phyloP scores from a whole-genome alignment of 805 yeast genomes.

The Metschnikowia rubicola region DNA sequence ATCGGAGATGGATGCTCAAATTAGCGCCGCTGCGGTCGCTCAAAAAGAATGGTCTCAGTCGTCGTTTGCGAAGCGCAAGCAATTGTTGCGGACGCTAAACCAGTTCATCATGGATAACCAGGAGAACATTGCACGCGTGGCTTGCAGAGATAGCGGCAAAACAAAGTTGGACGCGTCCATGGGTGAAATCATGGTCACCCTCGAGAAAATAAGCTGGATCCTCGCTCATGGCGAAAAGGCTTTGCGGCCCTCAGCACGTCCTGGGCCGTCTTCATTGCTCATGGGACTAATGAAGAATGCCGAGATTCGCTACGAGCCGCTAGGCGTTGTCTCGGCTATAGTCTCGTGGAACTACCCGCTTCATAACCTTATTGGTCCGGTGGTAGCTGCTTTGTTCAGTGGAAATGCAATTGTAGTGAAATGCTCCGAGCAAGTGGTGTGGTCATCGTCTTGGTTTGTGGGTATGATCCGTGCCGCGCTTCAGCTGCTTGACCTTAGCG shows the following conservation, averaged over 20 bases:
- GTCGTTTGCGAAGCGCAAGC: conserved; percentile 61
- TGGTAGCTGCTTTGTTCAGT: conserved; percentile 81
- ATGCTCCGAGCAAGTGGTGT: conserved; percentile 93
- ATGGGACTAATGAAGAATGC: conserved; percentile 85
- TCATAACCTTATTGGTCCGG: conserved; percentile 90
- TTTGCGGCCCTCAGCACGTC: conserved; percentile 66
- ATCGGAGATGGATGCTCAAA: conserved; percentile 66
- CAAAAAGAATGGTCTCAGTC: conserved; percentile 52
- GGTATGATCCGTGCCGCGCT: conserved; percentile 70
- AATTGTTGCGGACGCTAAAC: conserved; percentile 65
- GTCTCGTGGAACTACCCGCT: conserved; percentile 98
- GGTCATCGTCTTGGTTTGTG: conserved; percentile 85
- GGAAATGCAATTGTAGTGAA: conserved; percentile 91
- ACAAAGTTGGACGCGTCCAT: conserved; percentile 93
- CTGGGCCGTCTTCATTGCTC: conserved; percentile 83
- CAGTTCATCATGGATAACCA: conserved; percentile 77
- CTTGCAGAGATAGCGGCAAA: conserved; percentile 95
- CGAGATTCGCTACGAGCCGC: conserved; percentile 89
- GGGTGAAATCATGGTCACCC: conserved; percentile 94
- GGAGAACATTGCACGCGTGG: conserved; percentile 81
- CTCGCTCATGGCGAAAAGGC: conserved; percentile 75
- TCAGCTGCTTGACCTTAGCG: conserved; percentile 69
- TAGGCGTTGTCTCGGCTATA: conserved; percentile 83
- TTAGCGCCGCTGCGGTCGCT: conserved; percentile 51
- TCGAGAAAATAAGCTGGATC: conserved; percentile 91